Evolutionary conservation across 345 rosid genomes (phyloP), one percentile per base, ranked within the genome.

Genomic region (Ricinus communis): DNA sequence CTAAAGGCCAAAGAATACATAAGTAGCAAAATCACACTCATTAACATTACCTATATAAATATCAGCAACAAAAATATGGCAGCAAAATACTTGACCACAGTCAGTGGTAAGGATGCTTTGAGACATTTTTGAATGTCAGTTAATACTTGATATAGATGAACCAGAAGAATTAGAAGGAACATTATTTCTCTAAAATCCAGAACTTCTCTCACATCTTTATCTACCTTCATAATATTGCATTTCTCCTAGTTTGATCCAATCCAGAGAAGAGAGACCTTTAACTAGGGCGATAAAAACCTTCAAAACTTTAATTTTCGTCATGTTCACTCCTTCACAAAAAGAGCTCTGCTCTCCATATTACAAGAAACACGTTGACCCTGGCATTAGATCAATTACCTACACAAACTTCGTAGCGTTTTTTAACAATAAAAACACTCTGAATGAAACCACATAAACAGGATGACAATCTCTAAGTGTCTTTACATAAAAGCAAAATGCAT

Each of bases 301-400:
- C 47, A 43, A 43, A 43, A 43, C 11, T 8, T 4, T 43, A 38
- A 62, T 7, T 21, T 11, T 8, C 27, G 41, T 46, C 63, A 52
- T 38, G 5, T 62, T 46, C 66, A 43, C n/a, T 22, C n/a, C 28
- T 50, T 52, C 46, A 50, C 38, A 8, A 66, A 12, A 19, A 21
- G 22, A 43, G 4, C 21, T 22, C 31, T 3, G 49, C 1, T 66
- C 45, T 47, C 15, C 47, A 33, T 36, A 40, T 51, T 14, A 15
- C 11, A 67, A 52, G 25, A 55, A 16, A 54, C 25, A 55, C 11
- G 7, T 16, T 25, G 15, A 54, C 13, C 15, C 24, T 25, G 28
- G 49, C 60, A 67, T 22, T 21, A 36, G 9, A 52, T 66, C 53
- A 3, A 66, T n/a, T n/a, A n/a, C n/a, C n/a, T n/a, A n/a, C n/a